Evolutionary conservation across 2,329 filamentous ascomycete genomes (phyloP), one percentile per base, ranked within the genome.

Genomic region (Venturia aucupariae): DNA sequence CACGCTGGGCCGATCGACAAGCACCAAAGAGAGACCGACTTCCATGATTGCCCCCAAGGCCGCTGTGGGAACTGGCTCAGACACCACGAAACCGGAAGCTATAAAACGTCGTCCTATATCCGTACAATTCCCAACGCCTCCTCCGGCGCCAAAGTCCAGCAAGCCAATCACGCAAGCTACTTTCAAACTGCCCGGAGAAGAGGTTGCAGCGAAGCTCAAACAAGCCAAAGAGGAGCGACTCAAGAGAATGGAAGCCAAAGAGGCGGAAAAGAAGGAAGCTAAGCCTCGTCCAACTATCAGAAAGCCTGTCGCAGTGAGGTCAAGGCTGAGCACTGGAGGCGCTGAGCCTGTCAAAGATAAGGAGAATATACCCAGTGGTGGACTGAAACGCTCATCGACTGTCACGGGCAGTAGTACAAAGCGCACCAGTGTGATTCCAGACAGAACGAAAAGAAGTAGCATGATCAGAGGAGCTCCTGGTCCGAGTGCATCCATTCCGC

Each of bases 161-260:
- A 82, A 81, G 67, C 74, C 80, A 17, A 79, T 79, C 0, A 84
- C 82, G 0, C 76, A 72, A 61, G 71, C 81, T 8, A 80, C 74
- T 3, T 84, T 84, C 68, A 74, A 78, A 59, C 75, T 84, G 0
- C 81, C 82, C 0, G 82, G 82, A 19, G 81, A 83, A 67, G 79
- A 76, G 17, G 74, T 83, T 4, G 80, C 81, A 2, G 80, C 80
- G 4, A 82, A 80, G 67, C 71, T 82, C n/a, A 82, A 79, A 68
- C 80, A 78, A 7, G 75, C 79, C 27, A 76, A 78, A 59, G 79
- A 82, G 66, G 80, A 80, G 64, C 76, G 80, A 0, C 68, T 76
- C 62, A 78, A 76, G 67, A 73, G 75, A 32, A 79, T 80, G 69
- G 76, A 76, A 55, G 73, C 75, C 65, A 72, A 72, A 15, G 67